phyloP scores from a whole-genome alignment of 441 rosid genomes.

The Arabidopsis lyrata region DNA sequence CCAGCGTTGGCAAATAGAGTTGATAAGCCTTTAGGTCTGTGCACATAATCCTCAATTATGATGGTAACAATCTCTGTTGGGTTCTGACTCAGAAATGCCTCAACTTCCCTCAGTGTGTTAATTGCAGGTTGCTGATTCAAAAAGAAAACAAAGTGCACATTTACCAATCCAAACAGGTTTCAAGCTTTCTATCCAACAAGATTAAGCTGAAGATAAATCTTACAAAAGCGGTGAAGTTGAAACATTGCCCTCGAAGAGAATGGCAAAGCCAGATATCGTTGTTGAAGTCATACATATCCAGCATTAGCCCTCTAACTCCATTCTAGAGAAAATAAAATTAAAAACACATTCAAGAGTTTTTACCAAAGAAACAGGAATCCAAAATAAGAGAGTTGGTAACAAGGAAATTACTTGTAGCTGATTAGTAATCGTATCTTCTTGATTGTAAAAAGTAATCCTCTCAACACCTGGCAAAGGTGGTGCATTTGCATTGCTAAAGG shows the following conservation, averaged over 20 bases:
- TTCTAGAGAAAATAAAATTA: conserved; percentile 52
- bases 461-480: conserved; percentile 81
- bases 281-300: conserved; percentile 93
- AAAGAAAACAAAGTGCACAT: conserved; percentile 26
- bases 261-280: conserved; percentile 95
- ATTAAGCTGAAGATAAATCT: conserved; percentile 36
- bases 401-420: conserved; percentile 69
- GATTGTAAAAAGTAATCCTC: conserved; percentile 87
- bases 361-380: conserved; percentile 1
- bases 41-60: conserved; percentile 91
- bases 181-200: conserved; percentile 17
- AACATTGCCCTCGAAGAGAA: conserved; percentile 90
- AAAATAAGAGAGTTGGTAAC: conserved; percentile 15
- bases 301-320: conserved; percentile 94
- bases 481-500: conserved; percentile 88
- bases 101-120: conserved; percentile 82
- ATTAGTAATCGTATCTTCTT: conserved; percentile 88
- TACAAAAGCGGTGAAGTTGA: conserved; percentile 97
- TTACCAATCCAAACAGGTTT: conserved; percentile 7
- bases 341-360: conserved; percentile 12
- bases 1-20: conserved; percentile 79
- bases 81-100: conserved; percentile 75
- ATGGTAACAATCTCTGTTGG: conserved; percentile 86
- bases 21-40: conserved; percentile 78
- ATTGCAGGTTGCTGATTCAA: conserved; percentile 83